phyloP scores from a whole-genome alignment of 2,329 filamentous ascomycete genomes.

The Domatiomyces globalis region DNA sequence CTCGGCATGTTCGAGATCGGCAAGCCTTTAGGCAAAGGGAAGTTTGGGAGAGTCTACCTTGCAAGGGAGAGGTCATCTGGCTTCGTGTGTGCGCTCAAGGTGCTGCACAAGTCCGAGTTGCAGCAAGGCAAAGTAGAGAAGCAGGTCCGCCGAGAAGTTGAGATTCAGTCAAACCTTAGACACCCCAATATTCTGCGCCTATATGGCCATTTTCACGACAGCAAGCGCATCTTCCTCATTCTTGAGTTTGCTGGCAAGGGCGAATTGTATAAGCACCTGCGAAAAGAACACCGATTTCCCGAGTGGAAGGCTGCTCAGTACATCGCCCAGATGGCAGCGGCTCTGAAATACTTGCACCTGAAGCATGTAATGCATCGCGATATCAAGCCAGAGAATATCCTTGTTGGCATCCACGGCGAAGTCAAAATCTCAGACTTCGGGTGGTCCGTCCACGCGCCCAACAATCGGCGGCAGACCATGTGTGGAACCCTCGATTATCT shows the following conservation, averaged over 20 bases:
- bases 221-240: conserved; percentile 74
- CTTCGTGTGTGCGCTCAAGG: conserved; percentile 77
- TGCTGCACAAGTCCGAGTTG: conserved; percentile 70
- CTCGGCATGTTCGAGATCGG: conserved; percentile 92
- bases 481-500: conserved; percentile 96
- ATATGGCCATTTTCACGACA: conserved; percentile 80
- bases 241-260: conserved; percentile 76
- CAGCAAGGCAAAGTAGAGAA: conserved; percentile 71
- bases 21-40: conserved; percentile 71
- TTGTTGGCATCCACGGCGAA: conserved; percentile 90
- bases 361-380: conserved; percentile 97
- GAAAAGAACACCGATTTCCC: conserved; percentile 63
- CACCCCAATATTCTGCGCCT: conserved; percentile 75
- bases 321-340: conserved; percentile 80
- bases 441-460: conserved; percentile 95
- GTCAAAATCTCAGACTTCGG: conserved; percentile 98
- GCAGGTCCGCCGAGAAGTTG: conserved; percentile 74
- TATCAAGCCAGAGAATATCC: conserved; percentile 95
- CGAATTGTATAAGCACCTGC: conserved; percentile 75
- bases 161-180: conserved; percentile 75
- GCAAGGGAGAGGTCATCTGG: conserved; percentile 64
- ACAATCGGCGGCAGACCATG: conserved; percentile 84
- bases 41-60: conserved; percentile 76
- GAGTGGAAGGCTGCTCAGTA: conserved; percentile 81
- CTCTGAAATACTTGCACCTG: conserved; percentile 78